Conservation (phyloP, 108 stramenopile species). For the Skeletonema costatum region DNA sequence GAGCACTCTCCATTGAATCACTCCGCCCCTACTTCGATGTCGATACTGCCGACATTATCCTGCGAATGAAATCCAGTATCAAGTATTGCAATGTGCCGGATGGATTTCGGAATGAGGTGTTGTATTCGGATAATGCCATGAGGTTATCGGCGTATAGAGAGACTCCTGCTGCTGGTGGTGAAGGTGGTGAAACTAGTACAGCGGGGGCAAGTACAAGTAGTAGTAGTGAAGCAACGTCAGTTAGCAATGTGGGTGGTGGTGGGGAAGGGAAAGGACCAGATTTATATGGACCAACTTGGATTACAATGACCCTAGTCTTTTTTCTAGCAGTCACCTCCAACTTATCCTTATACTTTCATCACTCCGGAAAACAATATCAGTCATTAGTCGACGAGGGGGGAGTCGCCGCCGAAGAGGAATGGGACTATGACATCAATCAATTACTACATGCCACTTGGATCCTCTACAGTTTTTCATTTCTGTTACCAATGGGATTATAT, state of each 20-base stretch:
- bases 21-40: constrained; percentile 48
- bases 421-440: constrained; percentile 83
- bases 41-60: constrained; percentile 31
- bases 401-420: constrained; percentile 57
- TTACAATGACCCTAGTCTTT: constrained; percentile 81
- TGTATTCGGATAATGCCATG: constrained; percentile 37
- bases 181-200: neutral
- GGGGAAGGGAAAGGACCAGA: constrained; percentile 69
- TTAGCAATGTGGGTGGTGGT: neutral
- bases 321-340: constrained; percentile 73
- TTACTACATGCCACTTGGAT: constrained; percentile 67
- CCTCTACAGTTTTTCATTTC: constrained; percentile 55
- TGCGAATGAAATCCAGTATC: constrained; percentile 43
- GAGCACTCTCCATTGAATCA: constrained; percentile 16
- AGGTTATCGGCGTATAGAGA: constrained; percentile 14
- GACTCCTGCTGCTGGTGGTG: neutral
- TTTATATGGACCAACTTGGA: constrained; percentile 88
- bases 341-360: constrained; percentile 50
- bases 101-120: constrained; percentile 72
- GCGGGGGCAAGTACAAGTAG: neutral
- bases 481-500: constrained; percentile 59
- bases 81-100: constrained; percentile 60
- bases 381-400: constrained; percentile 23
- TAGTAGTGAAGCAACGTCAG: neutral
- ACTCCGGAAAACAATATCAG: constrained; percentile 10